phyloP scores from a whole-genome alignment of 164 flowering plant genomes.

The Aristolochia contorta region DNA sequence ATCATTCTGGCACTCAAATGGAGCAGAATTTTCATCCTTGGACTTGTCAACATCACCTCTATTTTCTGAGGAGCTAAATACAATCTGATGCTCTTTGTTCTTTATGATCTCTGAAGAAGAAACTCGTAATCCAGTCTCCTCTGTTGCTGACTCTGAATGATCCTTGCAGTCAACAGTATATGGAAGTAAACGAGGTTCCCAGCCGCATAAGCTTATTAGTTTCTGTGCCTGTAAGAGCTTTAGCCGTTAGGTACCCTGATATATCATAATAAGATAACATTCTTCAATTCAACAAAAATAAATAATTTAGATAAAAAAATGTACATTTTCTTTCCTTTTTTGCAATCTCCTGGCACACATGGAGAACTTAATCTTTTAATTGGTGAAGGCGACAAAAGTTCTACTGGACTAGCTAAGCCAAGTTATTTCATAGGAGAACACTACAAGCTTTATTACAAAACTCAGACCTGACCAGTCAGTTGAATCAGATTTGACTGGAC shows the following conservation, averaged over 20 bases:
- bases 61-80: conserved; percentile 13
- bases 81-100: conserved; percentile 18
- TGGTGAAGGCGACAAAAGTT: too few species aligned
- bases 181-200: conserved; percentile 75
- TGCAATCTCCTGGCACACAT: too few species aligned
- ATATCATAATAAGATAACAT: too few species aligned
- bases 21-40: conserved; percentile 13
- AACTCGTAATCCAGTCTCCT: conserved; percentile 14
- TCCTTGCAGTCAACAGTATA: conserved; percentile 61
- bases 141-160: conserved; percentile 19
- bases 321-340: too few species aligned
- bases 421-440: too few species aligned
- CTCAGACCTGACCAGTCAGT: too few species aligned
- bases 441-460: too few species aligned
- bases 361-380: too few species aligned
- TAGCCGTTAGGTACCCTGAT: conserved; percentile 4
- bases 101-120: conserved; percentile 13
- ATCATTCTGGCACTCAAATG: conserved; percentile 27
- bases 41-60: conserved; percentile 18
- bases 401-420: too few species aligned
- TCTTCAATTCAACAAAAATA: too few species aligned
- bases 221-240: conserved; percentile 62
- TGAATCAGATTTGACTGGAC: too few species aligned
- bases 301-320: too few species aligned
- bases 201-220: conserved; percentile 83